Percentiles rank a stretch among this genome's conserved stretches.
Evolutionary conservation across 805 yeast species (phyloP).

Genomic region (Ogataea nitratoaversa): DNA sequence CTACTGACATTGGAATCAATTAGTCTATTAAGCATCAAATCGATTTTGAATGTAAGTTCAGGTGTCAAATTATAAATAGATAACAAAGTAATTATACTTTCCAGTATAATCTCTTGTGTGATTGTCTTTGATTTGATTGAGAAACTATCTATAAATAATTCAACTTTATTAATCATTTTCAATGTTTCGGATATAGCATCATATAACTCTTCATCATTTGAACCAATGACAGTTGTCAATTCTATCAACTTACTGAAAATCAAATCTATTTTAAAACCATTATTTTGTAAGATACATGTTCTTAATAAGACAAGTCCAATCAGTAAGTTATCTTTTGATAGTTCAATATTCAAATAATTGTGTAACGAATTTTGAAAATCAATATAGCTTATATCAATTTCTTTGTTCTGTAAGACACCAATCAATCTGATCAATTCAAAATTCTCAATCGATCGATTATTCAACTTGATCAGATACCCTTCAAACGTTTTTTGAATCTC

Average conservation of each 20-base stretch:
- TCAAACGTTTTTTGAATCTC: too few relatives aligned
- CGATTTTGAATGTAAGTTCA: slow-evolving; percentile 29
- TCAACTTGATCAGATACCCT: slow-evolving; percentile 16
- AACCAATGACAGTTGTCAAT: slow-evolving; percentile 5
- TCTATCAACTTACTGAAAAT: slow-evolving; percentile 16
- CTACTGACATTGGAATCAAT: slow-evolving; percentile 32
- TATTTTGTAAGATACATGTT: slow-evolving; percentile 13
- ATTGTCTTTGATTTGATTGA: slow-evolving; percentile 19
- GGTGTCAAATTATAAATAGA: slow-evolving; percentile 11
- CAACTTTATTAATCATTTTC: slow-evolving; percentile 32
- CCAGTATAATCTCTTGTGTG: slow-evolving; percentile 15
- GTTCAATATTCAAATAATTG: slow-evolving; percentile 6
- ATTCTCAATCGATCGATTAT: slow-evolving; percentile 6
- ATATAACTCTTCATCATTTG: slow-evolving; percentile 15
- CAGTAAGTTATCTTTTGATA: slow-evolving; percentile 8
- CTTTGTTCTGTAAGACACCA: slow-evolving; percentile 4
- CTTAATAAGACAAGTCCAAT: slow-evolving; percentile 14
- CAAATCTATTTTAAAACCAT: slow-evolving; percentile 2
- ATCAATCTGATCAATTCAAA: slow-evolving; percentile 14
- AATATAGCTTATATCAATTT: slow-evolving; percentile 1
- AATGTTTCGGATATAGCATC: slow-evolving; percentile 35
- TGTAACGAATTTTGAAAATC: slow-evolving; percentile 10
- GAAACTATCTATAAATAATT: slow-evolving; percentile 34
- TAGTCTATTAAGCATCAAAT: slow-evolving; percentile 26
- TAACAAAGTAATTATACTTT: slow-evolving; percentile 7